phyloP scores from a whole-genome alignment of 202 grass and related monocot genomes.

The Saccharum hybrid region DNA sequence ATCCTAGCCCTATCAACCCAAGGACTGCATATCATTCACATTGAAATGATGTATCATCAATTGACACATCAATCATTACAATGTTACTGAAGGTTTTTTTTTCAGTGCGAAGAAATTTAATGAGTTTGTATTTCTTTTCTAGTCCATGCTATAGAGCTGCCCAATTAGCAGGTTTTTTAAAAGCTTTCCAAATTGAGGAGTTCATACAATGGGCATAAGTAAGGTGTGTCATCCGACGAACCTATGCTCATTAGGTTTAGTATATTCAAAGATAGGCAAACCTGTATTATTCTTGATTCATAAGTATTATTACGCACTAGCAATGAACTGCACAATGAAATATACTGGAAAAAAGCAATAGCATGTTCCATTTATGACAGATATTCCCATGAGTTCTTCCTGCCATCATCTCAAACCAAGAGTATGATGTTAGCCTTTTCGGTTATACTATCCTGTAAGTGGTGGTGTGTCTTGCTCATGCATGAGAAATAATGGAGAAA shows the following conservation, averaged over 20 bases:
- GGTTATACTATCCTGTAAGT: background rate
- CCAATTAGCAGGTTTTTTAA: background rate
- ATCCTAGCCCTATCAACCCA: no score
- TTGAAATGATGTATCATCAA: no score
- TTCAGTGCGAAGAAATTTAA: no score
- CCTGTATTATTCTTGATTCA: background rate
- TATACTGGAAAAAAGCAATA: background rate
- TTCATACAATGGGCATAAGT: background rate
- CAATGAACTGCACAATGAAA: background rate
- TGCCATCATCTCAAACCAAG: slow-evolving; percentile 16
- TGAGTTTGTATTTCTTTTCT: background rate
- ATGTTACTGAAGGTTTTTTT: no score
- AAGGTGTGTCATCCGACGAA: background rate
- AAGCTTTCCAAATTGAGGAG: background rate
- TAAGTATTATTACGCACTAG: slow-evolving; percentile 19
- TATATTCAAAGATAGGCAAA: slow-evolving; percentile 7
- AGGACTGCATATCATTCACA: no score
- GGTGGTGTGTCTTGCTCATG: background rate
- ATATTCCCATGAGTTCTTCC: background rate
- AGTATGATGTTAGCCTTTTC: background rate
- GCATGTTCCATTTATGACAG: background rate
- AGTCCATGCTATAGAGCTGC: background rate
- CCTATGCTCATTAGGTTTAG: slow-evolving; percentile 14
- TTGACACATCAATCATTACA: no score
- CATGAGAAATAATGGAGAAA: no score